Conservation (phyloP, 2,329 filamentous ascomycete species). For the Aquanectria penicillioides region DNA sequence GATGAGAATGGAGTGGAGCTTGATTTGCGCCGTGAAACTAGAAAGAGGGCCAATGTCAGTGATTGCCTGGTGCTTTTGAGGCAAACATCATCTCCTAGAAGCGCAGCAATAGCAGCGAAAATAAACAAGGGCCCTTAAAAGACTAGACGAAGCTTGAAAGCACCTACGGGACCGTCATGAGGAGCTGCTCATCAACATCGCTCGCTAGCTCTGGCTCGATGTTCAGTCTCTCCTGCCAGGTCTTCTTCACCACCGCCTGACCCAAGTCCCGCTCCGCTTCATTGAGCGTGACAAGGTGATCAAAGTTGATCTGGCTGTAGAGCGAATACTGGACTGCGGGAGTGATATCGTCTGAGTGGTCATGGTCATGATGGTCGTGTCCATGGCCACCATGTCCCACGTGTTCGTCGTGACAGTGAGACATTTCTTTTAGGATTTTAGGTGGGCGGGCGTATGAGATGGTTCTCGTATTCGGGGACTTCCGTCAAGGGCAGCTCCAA, state of each 20-base stretch:
- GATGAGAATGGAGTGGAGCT: conserved; percentile 88
- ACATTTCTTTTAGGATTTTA: conserved; percentile 41
- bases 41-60: neutral
- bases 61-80: neutral
- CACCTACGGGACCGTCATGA: conserved; percentile 88
- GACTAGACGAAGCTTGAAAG: neutral
- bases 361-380: conserved; percentile 72
- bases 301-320: conserved; percentile 92
- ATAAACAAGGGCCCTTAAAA: neutral
- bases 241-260: conserved; percentile 83
- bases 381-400: conserved; percentile 62
- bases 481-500: no score
- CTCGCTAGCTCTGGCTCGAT: conserved; percentile 81
- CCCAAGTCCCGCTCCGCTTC: conserved; percentile 77
- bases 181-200: conserved; percentile 90
- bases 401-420: conserved; percentile 64
- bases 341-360: conserved; percentile 91
- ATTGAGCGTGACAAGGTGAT: conserved; percentile 85
- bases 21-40: conserved; percentile 93
- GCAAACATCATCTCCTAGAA: neutral
- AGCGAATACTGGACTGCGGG: conserved; percentile 91
- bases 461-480: neutral
- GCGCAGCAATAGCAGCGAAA: neutral
- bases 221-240: conserved; percentile 83
- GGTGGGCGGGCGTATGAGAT: neutral